Evolutionary conservation across 768 basidiomycete species (phyloP).

Genomic region (Udeniomyces megalosporus): DNA sequence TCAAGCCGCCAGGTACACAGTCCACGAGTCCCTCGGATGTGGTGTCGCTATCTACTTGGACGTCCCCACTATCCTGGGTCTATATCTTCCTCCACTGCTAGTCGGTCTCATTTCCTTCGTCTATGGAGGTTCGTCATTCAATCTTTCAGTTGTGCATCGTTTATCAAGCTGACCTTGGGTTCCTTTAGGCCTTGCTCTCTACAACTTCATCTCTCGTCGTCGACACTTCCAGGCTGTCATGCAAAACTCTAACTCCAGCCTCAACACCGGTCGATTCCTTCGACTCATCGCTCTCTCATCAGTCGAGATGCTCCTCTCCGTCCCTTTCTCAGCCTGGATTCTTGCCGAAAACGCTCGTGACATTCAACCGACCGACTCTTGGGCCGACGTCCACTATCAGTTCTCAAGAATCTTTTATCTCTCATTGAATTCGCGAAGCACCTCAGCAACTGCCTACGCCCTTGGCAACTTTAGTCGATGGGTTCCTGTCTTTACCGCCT

Average conservation of each 20-base stretch:
- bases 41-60: neutral
- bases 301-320: slow-evolving; percentile 8
- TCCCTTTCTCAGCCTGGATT: neutral
- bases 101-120: neutral
- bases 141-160: neutral
- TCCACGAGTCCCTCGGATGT: slow-evolving; percentile 1
- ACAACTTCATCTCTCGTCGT: slow-evolving; percentile 8
- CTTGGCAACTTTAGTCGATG: neutral
- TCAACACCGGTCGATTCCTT: slow-evolving; percentile 12
- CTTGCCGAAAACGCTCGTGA: neutral
- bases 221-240: slow-evolving; percentile 10
- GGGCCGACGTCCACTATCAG: slow-evolving; percentile 7
- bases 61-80: neutral
- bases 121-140: slow-evolving; percentile 8
- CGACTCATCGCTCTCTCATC: slow-evolving; percentile 7
- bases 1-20: slow-evolving; percentile 5
- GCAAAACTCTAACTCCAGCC: neutral
- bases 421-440: too few species aligned
- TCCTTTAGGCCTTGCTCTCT: neutral
- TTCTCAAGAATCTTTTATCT: neutral
- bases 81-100: neutral
- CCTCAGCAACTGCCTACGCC: too few species aligned
- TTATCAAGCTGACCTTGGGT: neutral
- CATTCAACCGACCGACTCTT: neutral
- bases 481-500: slow-evolving; percentile 4